phyloP scores from a whole-genome alignment of 2,329 filamentous ascomycete species.

The Taxawa tesnikishii region DNA sequence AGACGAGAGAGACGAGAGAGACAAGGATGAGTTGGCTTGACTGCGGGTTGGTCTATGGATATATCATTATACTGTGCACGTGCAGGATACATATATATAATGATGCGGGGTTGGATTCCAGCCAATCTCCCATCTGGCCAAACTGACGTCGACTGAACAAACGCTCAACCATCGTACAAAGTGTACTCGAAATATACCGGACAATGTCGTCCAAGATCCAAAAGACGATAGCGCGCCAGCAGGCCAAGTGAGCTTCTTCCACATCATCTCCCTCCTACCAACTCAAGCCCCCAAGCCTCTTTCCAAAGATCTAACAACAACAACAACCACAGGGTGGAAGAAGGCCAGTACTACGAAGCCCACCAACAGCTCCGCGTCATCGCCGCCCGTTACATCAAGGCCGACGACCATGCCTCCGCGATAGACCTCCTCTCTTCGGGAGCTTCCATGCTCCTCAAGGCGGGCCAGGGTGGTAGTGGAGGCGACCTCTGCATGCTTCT shows the following conservation, averaged over 20 bases:
- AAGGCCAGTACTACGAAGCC: constrained; percentile 93
- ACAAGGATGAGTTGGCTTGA: no score
- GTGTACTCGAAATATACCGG: no score
- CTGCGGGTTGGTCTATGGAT: no score
- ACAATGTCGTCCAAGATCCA: constrained; percentile 47
- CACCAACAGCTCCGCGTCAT: constrained; percentile 97
- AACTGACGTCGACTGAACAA: not conserved
- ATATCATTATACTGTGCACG: no score
- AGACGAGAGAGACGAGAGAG: no score
- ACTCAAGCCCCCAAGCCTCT: no score
- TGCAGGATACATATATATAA: no score
- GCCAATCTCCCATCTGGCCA: no score
- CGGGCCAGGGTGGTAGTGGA: constrained; percentile 86
- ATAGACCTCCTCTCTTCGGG: constrained; percentile 79
- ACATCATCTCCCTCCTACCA: no score
- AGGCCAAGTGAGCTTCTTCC: constrained; percentile 50
- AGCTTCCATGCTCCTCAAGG: constrained; percentile 72
- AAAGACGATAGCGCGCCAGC: constrained; percentile 62
- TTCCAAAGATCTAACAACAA: constrained; percentile 5
- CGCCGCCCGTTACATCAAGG: constrained; percentile 85
- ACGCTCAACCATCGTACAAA: constrained; percentile 9
- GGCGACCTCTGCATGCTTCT: constrained; percentile 82
- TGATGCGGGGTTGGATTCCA: no score
- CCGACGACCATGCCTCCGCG: constrained; percentile 70
- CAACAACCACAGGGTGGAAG: constrained; percentile 54